Conservation (phyloP, 495 filamentous ascomycete genomes). For the Aspergillus leporis region DNA sequence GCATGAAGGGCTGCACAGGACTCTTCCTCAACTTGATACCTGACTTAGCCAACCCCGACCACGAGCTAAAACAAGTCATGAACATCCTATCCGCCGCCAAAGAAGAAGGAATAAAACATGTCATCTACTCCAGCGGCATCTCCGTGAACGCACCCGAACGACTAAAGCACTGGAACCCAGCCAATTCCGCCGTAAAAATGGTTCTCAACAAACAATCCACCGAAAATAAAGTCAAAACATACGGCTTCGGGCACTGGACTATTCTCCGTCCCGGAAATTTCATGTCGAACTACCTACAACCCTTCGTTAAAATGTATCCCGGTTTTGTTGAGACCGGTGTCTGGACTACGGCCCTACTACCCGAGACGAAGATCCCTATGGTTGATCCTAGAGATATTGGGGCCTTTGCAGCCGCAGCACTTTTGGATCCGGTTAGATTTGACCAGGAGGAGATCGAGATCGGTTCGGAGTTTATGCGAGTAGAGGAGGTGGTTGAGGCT, state of each 20-base stretch:
- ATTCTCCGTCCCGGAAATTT: slow-evolving; percentile 49
- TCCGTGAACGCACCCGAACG: slow-evolving; percentile 24
- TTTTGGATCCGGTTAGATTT: slow-evolving; percentile 41
- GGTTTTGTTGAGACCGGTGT: slow-evolving; percentile 35
- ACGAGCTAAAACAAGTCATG: slow-evolving; percentile 39
- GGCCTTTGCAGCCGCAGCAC: slow-evolving; percentile 43
- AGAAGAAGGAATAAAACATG: slow-evolving; percentile 35
- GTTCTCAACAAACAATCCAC: slow-evolving; percentile 38
- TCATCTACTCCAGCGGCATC: slow-evolving; percentile 43
- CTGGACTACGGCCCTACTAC: slow-evolving; percentile 32
- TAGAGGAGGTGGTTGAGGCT: slow-evolving; percentile 30
- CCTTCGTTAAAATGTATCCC: slow-evolving; percentile 37
- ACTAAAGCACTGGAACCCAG: slow-evolving; percentile 26
- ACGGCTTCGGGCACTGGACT: slow-evolving; percentile 41
- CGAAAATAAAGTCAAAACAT: slow-evolving; percentile 30
- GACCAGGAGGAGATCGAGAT: slow-evolving; percentile 38
- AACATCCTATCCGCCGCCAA: slow-evolving; percentile 44
- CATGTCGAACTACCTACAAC: slow-evolving; percentile 50
- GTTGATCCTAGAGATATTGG: slow-evolving; percentile 52
- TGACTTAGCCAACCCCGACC: slow-evolving; percentile 15
- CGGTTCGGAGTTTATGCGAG: slow-evolving; percentile 34
- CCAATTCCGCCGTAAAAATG: slow-evolving; percentile 23
- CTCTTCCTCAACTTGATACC: slow-evolving; percentile 52
- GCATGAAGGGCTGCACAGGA: slow-evolving; percentile 39
- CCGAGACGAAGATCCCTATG: slow-evolving; percentile 35